A percentile compares a stretch with the other conserved stretches of the same genome.
phyloP scores from a whole-genome alignment of 208 protist genomes.

The Wallacemonas sp. region DNA sequence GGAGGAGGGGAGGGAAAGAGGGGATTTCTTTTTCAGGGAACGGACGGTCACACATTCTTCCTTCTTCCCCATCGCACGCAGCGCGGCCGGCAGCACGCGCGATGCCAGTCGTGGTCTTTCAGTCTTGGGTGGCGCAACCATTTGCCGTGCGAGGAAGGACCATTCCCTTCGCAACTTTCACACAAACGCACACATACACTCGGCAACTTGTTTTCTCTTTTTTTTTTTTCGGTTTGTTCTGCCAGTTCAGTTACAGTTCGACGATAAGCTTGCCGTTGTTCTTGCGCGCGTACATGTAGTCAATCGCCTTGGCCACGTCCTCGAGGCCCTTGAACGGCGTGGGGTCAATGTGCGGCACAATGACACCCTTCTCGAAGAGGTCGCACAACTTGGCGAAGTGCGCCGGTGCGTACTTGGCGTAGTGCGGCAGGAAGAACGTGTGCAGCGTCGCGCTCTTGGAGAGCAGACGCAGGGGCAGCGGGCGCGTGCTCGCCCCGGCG shows the following conservation, averaged over 20 bases:
- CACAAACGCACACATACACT: too few relatives aligned
- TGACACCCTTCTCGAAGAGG: slow-evolving; percentile 44
- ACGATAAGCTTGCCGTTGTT: slow-evolving; percentile 87
- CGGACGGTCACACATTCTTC: too few relatives aligned
- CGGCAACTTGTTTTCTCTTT: neutral
- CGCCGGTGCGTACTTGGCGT: slow-evolving; percentile 53
- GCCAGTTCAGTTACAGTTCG: slow-evolving; percentile 29
- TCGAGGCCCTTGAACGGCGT: slow-evolving; percentile 65
- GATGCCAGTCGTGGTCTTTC: too few relatives aligned
- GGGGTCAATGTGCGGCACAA: slow-evolving; percentile 64
- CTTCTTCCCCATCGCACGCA: too few relatives aligned
- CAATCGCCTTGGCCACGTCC: slow-evolving; percentile 70
- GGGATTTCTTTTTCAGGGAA: too few relatives aligned
- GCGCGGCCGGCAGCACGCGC: too few relatives aligned
- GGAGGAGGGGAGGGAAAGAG: too few relatives aligned
- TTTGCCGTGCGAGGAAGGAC: too few relatives aligned
- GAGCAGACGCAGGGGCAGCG: slow-evolving; percentile 71
- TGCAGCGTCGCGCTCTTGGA: slow-evolving; percentile 79
- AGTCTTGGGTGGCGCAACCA: too few relatives aligned
- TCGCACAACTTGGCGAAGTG: slow-evolving; percentile 72
- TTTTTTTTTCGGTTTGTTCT: neutral
- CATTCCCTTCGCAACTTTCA: too few relatives aligned
- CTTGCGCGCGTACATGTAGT: slow-evolving; percentile 69
- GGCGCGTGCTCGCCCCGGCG: slow-evolving; percentile 19
- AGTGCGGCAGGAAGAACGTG: slow-evolving; percentile 89